Conservation (phyloP, 2,329 filamentous ascomycete genomes). For the Pseudopyrenochaeta lycopersici region DNA sequence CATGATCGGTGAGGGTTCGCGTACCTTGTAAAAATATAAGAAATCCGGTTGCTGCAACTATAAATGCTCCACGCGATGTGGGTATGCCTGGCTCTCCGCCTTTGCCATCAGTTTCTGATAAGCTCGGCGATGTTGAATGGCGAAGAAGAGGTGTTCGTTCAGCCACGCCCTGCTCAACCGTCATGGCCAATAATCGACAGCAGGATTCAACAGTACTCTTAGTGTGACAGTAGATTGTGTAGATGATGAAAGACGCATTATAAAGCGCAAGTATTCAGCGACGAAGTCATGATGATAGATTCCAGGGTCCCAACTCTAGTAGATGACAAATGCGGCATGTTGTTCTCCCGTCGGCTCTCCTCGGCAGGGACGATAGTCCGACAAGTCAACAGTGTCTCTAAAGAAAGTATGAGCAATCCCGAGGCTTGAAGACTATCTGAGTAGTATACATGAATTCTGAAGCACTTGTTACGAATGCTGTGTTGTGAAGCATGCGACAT, state of each 20-base stretch:
- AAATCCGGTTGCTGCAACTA: slow-evolving; percentile 63
- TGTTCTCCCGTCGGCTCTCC: slow-evolving; percentile 17
- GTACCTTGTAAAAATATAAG: slow-evolving; percentile 69
- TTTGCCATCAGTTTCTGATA: slow-evolving; percentile 28
- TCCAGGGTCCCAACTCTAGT: slow-evolving; percentile 12
- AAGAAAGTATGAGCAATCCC: too few relatives aligned
- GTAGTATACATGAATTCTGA: too few relatives aligned
- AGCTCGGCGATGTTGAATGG: slow-evolving; percentile 23
- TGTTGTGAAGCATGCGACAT: slow-evolving; percentile 7
- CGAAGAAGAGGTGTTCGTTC: slow-evolving; percentile 42
- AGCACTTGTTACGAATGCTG: not conserved
- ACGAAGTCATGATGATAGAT: slow-evolving; percentile 18
- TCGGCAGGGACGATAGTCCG: slow-evolving; percentile 8
- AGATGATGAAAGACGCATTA: not conserved
- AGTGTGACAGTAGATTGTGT: not conserved
- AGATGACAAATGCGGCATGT: slow-evolving; percentile 34
- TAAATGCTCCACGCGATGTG: slow-evolving; percentile 44
- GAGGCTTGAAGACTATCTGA: too few relatives aligned
- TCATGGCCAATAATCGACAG: slow-evolving; percentile 20
- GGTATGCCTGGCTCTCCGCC: slow-evolving; percentile 34
- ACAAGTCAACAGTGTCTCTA: not conserved
- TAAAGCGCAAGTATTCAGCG: slow-evolving; percentile 3
- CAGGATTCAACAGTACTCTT: not conserved
- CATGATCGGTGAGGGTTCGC: not conserved
- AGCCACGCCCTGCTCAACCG: slow-evolving; percentile 12